Conservation (phyloP, 371 early-diverging fungal species). For the Mucor plumbeus region DNA sequence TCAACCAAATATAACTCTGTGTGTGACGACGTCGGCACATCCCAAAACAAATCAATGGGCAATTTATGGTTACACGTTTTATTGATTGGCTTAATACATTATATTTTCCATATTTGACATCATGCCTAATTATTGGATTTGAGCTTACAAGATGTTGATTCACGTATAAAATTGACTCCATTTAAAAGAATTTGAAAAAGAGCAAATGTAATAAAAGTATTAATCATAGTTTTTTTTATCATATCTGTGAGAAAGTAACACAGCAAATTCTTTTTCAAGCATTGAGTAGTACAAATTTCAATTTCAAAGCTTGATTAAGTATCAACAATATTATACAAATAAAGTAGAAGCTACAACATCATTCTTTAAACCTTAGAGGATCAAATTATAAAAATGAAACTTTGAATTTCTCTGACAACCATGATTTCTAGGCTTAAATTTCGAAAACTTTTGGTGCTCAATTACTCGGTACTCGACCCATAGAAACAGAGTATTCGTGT, state of each 20-base stretch:
- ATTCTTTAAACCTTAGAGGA: too few species aligned
- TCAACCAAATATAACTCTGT: not conserved
- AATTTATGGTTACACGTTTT: not conserved
- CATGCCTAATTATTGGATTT: not conserved
- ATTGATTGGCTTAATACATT: not conserved
- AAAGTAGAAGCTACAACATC: not conserved
- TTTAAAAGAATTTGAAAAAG: not conserved
- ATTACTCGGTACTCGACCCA: not conserved
- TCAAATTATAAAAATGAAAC: not conserved
- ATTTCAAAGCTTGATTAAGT: not conserved
- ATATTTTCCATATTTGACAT: conserved; percentile 2
- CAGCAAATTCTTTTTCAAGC: not conserved
- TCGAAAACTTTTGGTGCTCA: not conserved
- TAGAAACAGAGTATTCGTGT: not conserved
- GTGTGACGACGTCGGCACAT: conserved; percentile 3
- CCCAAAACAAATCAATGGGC: not conserved
- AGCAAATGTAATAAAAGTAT: not conserved
- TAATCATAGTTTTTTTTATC: not conserved
- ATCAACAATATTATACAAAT: not conserved
- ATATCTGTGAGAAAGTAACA: not conserved
- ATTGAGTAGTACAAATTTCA: not conserved
- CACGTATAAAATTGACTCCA: not conserved
- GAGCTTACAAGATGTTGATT: not conserved
- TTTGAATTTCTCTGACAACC: not conserved
- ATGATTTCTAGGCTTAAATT: not conserved